A percentile compares a stretch with the other conserved stretches of the same genome.
Conservation (phyloP, 129 eudicot genomes). For the Escallonia herrerae region DNA sequence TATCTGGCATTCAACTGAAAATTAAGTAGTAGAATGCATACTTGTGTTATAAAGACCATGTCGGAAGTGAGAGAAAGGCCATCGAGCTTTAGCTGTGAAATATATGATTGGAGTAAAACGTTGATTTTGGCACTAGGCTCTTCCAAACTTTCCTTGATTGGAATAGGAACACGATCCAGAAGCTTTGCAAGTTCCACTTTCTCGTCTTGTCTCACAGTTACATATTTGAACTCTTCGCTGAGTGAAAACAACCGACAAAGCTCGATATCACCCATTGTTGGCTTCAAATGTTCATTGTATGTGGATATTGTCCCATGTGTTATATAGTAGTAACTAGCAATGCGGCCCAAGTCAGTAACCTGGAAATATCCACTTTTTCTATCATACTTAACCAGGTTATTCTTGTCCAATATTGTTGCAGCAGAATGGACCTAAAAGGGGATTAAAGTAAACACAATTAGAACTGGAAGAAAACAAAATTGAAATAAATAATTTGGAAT, state of each 20-base stretch:
- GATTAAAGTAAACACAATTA: background rate
- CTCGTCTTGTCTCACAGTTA: slow-evolving; percentile 94
- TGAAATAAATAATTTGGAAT: no score
- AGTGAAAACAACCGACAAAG: slow-evolving; percentile 90
- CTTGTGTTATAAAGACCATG: slow-evolving; percentile 95
- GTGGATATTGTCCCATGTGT: slow-evolving; percentile 93
- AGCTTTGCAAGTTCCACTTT: slow-evolving; percentile 94
- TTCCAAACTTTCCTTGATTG: slow-evolving; percentile 84
- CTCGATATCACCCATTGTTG: slow-evolving; percentile 96
- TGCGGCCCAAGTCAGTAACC: slow-evolving; percentile 94
- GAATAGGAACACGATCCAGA: slow-evolving; percentile 87
- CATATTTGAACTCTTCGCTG: slow-evolving; percentile 92
- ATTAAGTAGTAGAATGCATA: slow-evolving; percentile 11
- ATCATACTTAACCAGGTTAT: slow-evolving; percentile 83
- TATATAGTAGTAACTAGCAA: slow-evolving; percentile 90
- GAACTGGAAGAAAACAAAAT: no score
- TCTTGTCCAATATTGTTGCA: slow-evolving; percentile 74
- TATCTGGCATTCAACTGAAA: background rate
- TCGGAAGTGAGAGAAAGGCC: slow-evolving; percentile 89
- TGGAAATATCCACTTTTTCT: slow-evolving; percentile 95
- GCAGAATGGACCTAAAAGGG: slow-evolving; percentile 84
- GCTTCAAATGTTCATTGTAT: slow-evolving; percentile 93
- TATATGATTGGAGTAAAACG: slow-evolving; percentile 86
- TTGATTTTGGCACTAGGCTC: slow-evolving; percentile 97
- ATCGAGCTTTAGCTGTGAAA: slow-evolving; percentile 85